Base-by-base conservation (phyloP, 768 basidiomycete species). In the Dictyophora rubrovolvata region DNA sequence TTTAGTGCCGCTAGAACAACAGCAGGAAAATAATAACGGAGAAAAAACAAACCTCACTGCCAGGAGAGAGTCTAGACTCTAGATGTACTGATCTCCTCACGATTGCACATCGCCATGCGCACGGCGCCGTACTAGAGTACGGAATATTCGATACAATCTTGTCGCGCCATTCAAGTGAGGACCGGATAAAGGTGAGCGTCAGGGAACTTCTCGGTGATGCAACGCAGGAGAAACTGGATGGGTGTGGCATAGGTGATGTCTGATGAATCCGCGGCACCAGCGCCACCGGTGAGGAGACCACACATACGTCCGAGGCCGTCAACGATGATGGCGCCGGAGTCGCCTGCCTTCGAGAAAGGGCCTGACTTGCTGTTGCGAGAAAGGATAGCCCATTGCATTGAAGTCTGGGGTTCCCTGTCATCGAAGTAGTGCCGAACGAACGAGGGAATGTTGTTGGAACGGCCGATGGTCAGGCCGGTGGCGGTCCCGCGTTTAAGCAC, bases 181-280 rank as follows among this genome's bases (percentile, higher is more conserved):
- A 48, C 47, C 47, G 56, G 58, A 22, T 59, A 6, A 37, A 60
- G 36, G 34, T 17, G 28, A 47, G 62, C 50, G 53, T 47, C 21
- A 16, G 52, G 33, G 42, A 1, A 63, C 22, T 56, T 61, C 11
- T 16, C 17, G 48, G 52, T 61, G 60, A 65, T 65, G 17, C 63
- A 67, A 61, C 60, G 2, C 58, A 70, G 55, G 63, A 70, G 67
- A 66, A 64, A 70, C 52, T 54, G 65, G 63, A 73, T 68, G n/a
- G 73, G 65, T n/a, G 74, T 76, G 53, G 71, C 71, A 62, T 75
- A 75, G 22, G 74, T 73, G 8, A 72, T 62, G 61, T 74, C 69
- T 33, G 65, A 65, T 55, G 55, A 51, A 64, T 63, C 47, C 4
- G 62, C 60, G 54, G 65, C 62, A 35, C 73, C 72, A 58, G 63